Evolutionary conservation across 2,329 filamentous ascomycete genomes (phyloP), one percentile per base, ranked within the genome.

Genomic region (Aulographum hederae): DNA sequence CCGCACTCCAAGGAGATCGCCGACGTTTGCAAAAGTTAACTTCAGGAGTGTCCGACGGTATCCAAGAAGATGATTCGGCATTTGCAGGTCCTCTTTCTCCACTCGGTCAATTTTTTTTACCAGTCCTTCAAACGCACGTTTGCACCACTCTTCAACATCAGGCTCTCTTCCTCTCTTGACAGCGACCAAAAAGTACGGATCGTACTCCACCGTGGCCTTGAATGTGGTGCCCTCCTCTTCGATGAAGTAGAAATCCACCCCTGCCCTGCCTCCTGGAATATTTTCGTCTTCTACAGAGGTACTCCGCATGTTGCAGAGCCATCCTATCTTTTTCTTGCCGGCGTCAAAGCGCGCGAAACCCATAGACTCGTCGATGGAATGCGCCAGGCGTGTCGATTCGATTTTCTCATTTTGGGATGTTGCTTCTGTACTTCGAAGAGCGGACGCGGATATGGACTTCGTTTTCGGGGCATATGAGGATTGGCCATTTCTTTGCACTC

Each of bases 191-290:
- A 98, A 93, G 59, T 98, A 98, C 1, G 89, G 89, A 44, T 95
- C 84, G 52, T 93, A 95, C 57, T 93, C 82, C 40, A 98, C 60
- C 1, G 85, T 94, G 8, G 89, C 85, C 53, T 98, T 98, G 66
- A 98, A 98, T 4, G 78, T 86, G 30, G 75, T 71, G 11, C 81
- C 73, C 34, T 92, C 79, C 29, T 55, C 80, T 45, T 85, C 80
- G 37, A 98, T 77, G 56, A 98, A 98, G 61, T 94, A 98, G 56
- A 84, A 94, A 57, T 98, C 89, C 34, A 98, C 72, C 6, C 81
- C 89, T 1, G 89, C 78, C 40, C 82, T 73, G 23, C 89, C 89
- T 37, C 81, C 80, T 2, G 78, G 75, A 28, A 79, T 67, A 43
- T 81, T 79, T 12, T 85, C 69, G 49, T 95, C 86, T 52, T 93